phyloP scores from a whole-genome alignment of 2,329 filamentous ascomycete species.

The Hypoxylon sp. region DNA sequence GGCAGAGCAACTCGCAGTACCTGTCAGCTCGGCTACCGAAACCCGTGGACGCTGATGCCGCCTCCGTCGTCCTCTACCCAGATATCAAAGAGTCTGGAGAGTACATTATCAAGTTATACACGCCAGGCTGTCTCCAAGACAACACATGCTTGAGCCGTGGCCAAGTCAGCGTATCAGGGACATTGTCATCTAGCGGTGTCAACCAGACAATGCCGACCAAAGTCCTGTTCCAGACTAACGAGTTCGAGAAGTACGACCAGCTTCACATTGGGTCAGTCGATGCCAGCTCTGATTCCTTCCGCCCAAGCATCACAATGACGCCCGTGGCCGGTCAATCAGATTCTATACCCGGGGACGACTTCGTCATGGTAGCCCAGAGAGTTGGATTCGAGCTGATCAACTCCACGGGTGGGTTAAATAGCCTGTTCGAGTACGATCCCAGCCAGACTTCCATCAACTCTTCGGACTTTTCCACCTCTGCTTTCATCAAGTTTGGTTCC shows the following conservation, averaged over 20 bases:
- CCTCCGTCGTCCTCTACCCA: slow-evolving; percentile 79
- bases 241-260: slow-evolving; percentile 95
- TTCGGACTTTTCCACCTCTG: slow-evolving; percentile 72
- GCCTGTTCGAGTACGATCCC: slow-evolving; percentile 88
- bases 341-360: slow-evolving; percentile 53
- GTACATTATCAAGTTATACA: slow-evolving; percentile 91
- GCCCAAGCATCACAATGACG: slow-evolving; percentile 79
- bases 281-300: slow-evolving; percentile 74
- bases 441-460: slow-evolving; percentile 63
- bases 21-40: slow-evolving; percentile 71
- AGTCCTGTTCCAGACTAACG: slow-evolving; percentile 86
- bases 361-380: slow-evolving; percentile 88
- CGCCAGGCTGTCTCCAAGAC: slow-evolving; percentile 87
- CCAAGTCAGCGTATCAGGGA: slow-evolving; percentile 80
- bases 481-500: slow-evolving; percentile 78
- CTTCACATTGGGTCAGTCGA: slow-evolving; percentile 89
- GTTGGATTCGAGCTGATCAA: slow-evolving; percentile 79
- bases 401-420: slow-evolving; percentile 83
- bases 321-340: slow-evolving; percentile 69
- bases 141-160: slow-evolving; percentile 78
- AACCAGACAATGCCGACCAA: slow-evolving; percentile 60
- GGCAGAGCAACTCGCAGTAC: slow-evolving; percentile 77
- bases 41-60: slow-evolving; percentile 63
- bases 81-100: slow-evolving; percentile 89
- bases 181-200: slow-evolving; percentile 62